phyloP scores from a whole-genome alignment of 2,329 filamentous ascomycete genomes.

The Myriosclerotinia scirpicola region DNA sequence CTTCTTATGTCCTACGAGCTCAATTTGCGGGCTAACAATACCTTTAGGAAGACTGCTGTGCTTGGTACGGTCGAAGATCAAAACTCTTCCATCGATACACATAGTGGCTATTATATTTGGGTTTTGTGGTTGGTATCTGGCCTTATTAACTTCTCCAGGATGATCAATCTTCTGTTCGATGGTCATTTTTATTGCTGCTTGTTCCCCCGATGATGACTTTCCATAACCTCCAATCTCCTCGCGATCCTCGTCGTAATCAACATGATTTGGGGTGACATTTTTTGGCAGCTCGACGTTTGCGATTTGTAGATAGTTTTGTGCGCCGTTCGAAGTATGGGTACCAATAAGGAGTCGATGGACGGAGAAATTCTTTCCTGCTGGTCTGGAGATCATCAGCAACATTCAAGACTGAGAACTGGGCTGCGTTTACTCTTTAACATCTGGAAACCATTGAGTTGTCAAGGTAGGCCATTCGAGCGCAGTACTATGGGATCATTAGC shows the following conservation, averaged over 20 bases:
- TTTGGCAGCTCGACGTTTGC: conserved; percentile 93
- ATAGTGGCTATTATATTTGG: conserved; percentile 95
- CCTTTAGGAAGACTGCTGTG: conserved; percentile 72
- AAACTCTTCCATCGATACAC: conserved; percentile 80
- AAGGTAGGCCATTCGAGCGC: conserved; percentile 97
- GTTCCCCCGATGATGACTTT: conserved; percentile 63
- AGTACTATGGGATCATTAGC: conserved; percentile 54
- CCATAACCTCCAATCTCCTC: conserved; percentile 95
- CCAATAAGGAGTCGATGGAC: conserved; percentile 89
- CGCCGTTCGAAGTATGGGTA: conserved; percentile 86
- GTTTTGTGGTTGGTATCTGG: conserved; percentile 95
- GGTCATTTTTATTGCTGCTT: conserved; percentile 77
- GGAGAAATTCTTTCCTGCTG: conserved; percentile 81
- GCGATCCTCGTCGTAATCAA: conserved; percentile 86
- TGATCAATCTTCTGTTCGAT: conserved; percentile 97
- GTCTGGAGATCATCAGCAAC: conserved; percentile 43
- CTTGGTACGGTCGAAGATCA: conserved; percentile 96
- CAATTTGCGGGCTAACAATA: conserved; percentile 53
- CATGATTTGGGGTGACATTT: conserved; percentile 67
- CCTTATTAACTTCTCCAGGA: conserved; percentile 96
- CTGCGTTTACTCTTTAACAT: conserved; percentile 69
- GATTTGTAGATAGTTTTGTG: conserved; percentile 90
- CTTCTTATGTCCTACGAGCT: conserved; percentile 76
- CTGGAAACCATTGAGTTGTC: conserved; percentile 97
- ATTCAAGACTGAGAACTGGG: background rate